Evolutionary conservation across 371 early-diverging fungal genomes (phyloP), one percentile per base, ranked within the genome.

Genomic region (Parasitella parasitica): DNA sequence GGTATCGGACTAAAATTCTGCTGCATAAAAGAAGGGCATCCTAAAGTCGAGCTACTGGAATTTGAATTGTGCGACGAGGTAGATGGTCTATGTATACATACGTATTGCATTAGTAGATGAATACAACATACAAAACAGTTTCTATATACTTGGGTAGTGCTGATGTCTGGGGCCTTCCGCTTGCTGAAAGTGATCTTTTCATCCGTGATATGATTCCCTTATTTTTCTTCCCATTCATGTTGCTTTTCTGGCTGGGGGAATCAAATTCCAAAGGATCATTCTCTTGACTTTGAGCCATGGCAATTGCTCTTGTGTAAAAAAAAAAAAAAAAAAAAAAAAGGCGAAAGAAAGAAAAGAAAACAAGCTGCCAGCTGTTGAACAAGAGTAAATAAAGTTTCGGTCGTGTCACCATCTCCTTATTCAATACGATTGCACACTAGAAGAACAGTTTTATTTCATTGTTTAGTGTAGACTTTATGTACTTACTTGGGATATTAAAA

Each of bases 141-240:
- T 16, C 8, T 27, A 26, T 32, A 20, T 9, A 11, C 32, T 7
- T 30, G 11, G 6, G 39, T 41, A 4, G 28, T 20, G 18, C 13
- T 22, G 32, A 8, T 34, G 30, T 13, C 28, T 30, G 37, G 20
- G 60, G 49, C 37, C 59, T 54, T 6, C 64, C 59, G 22, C 32
- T 59, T 7, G 55, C n/a, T 9, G 68, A 68, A 30, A 68, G 43
- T 2, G 68, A 68, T 15, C 68, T 30, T 34, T 63, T 68, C 68
- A 68, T 68, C 37, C 68, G 54, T 18, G 63, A 68, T 28, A 68
- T 63, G 16, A 68, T 38, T 7, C 59, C 50, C 27, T 59, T 67
- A 11, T 63, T 63, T 18, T 59, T 63, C 36, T 60, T 68, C 0
- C 15, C 28, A 9, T 20, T 41, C 2, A 18, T n/a, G 5, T 20